These are phyloP conservation scores for Syzygium malaccense DNA, from an alignment of 441 rosid genomes.

Conservation along the genomic window DNA sequence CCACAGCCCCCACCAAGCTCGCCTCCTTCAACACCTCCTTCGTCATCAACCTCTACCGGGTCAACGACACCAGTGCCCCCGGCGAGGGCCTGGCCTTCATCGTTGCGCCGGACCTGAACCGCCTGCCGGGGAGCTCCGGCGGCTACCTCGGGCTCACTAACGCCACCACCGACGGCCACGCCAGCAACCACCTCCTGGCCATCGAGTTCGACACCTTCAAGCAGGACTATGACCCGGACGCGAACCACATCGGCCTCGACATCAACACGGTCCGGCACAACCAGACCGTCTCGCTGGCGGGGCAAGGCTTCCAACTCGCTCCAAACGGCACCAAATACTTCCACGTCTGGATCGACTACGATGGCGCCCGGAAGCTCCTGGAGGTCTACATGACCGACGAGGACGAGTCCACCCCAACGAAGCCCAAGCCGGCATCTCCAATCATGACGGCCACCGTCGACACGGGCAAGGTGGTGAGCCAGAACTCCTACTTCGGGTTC, in stretches of 20 bases:
- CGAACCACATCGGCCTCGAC: slow-evolving; percentile 48
- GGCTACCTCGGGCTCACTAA: slow-evolving; percentile 46
- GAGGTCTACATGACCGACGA: slow-evolving; percentile 32
- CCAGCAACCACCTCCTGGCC: slow-evolving; percentile 33
- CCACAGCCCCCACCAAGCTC: neutral
- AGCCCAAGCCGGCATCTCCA: slow-evolving; percentile 16
- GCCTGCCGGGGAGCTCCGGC: slow-evolving; percentile 27
- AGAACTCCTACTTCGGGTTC: slow-evolving; percentile 45
- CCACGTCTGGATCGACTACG: slow-evolving; percentile 36
- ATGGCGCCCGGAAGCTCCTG: slow-evolving; percentile 16
- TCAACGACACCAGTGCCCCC: slow-evolving; percentile 5
- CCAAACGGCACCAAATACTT: slow-evolving; percentile 14
- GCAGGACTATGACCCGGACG: slow-evolving; percentile 42
- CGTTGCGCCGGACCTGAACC: slow-evolving; percentile 25
- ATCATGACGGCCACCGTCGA: slow-evolving; percentile 23
- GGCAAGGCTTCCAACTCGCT: slow-evolving; percentile 21
- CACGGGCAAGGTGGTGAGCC: slow-evolving; percentile 21
- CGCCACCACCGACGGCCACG: slow-evolving; percentile 30
- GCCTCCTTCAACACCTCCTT: slow-evolving; percentile 47
- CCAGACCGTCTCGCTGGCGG: slow-evolving; percentile 16
- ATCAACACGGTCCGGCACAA: slow-evolving; percentile 32
- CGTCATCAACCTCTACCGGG: slow-evolving; percentile 28
- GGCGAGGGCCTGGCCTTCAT: slow-evolving; percentile 50
- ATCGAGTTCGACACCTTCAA: slow-evolving; percentile 47
- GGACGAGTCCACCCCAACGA: slow-evolving; percentile 10